Percentiles rank a stretch among this genome's conserved stretches.
Conservation (phyloP, 2,329 filamentous ascomycete genomes). For the Aspergillus sp. region DNA sequence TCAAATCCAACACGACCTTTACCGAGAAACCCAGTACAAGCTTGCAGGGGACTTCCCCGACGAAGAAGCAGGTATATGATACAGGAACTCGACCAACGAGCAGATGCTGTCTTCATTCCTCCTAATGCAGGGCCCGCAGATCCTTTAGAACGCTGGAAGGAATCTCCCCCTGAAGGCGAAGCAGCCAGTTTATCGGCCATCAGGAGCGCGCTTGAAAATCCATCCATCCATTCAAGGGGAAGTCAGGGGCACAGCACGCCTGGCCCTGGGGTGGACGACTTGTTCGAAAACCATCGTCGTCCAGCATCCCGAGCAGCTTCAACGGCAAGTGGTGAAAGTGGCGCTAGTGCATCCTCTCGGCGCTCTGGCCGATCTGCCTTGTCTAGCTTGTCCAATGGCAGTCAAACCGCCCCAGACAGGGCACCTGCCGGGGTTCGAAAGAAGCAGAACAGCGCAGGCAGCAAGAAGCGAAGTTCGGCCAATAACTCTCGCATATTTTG, state of each 20-base stretch:
- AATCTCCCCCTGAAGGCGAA: constrained; percentile 9
- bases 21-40: too few species aligned
- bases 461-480: too few species aligned
- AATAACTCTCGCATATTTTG: constrained; percentile 6
- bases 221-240: neutral
- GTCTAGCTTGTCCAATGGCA: neutral
- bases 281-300: constrained; percentile 5
- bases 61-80: constrained; percentile 9
- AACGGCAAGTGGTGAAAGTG: constrained; percentile 4
- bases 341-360: constrained; percentile 5
- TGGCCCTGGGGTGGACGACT: neutral
- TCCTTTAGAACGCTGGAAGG: constrained; percentile 10
- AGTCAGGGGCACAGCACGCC: neutral
- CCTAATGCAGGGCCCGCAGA: constrained; percentile 1
- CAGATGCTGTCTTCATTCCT: constrained; percentile 1
- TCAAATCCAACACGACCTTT: too few species aligned
- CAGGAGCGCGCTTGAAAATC: constrained; percentile 6
- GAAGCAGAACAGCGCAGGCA: too few species aligned
- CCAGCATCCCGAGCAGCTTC: neutral
- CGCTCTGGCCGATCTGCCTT: constrained; percentile 1
- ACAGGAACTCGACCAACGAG: neutral
- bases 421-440: constrained; percentile 1
- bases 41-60: constrained; percentile 11
- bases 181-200: constrained; percentile 8
- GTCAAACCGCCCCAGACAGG: constrained; percentile 1